Evolutionary conservation across 257 asterid species (phyloP).

Genomic region (Datura wrightii): DNA sequence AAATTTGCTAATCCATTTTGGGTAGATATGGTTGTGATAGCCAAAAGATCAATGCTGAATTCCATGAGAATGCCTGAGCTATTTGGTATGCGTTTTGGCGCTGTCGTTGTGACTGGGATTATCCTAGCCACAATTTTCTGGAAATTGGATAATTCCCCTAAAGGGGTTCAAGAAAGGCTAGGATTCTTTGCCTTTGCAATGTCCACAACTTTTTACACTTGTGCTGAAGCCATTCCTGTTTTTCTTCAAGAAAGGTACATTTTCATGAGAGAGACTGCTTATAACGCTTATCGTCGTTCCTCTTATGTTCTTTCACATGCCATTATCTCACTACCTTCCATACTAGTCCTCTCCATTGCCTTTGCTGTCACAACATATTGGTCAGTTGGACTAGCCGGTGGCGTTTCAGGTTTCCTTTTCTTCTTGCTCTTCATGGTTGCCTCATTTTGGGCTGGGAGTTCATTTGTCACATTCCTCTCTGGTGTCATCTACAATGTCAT

Average conservation of each 20-base stretch:
- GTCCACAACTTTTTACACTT: slow-evolving; percentile 60
- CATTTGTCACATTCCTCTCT: slow-evolving; percentile 55
- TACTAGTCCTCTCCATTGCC: slow-evolving; percentile 40
- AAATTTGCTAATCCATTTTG: slow-evolving; percentile 56
- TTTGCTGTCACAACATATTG: slow-evolving; percentile 45
- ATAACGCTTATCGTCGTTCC: slow-evolving; percentile 59
- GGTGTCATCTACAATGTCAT: slow-evolving; percentile 49
- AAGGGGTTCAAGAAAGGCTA: slow-evolving; percentile 55
- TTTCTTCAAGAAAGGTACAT: slow-evolving; percentile 54
- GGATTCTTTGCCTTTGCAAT: slow-evolving; percentile 61
- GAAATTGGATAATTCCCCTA: slow-evolving; percentile 53
- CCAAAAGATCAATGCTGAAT: slow-evolving; percentile 51
- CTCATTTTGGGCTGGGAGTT: slow-evolving; percentile 54
- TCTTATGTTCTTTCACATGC: slow-evolving; percentile 59
- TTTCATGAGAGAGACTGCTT: slow-evolving; percentile 60
- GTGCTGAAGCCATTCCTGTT: slow-evolving; percentile 62
- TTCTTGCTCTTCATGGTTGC: slow-evolving; percentile 46
- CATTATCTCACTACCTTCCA: slow-evolving; percentile 45
- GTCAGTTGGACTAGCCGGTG: slow-evolving; percentile 54
- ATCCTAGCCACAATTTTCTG: slow-evolving; percentile 53
- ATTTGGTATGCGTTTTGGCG: slow-evolving; percentile 51
- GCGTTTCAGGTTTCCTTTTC: slow-evolving; percentile 46
- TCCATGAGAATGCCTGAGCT: slow-evolving; percentile 52
- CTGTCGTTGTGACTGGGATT: slow-evolving; percentile 49
- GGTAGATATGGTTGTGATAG: slow-evolving; percentile 52